Evolutionary conservation across 140 eudicot species (phyloP), one percentile per base, ranked within the genome.

Genomic region (Bidens hawaiensis): DNA sequence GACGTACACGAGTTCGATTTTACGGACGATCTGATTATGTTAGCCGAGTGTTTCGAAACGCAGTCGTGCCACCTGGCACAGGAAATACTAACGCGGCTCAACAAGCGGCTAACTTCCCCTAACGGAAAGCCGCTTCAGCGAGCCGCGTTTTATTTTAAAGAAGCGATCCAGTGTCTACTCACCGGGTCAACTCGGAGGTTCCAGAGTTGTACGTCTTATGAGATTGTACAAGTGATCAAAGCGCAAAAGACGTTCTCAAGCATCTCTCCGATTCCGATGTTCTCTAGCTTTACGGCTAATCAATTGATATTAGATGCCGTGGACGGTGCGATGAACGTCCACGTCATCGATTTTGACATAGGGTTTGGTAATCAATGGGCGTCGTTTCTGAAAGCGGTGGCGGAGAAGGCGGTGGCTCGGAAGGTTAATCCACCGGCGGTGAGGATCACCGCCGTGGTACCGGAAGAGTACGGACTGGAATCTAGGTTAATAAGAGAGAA

Each of bases 331-430:
- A 63, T 53, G 74, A 47, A 75, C 38, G 73, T 85, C 70, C 96
- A 88, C 76, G 70, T 84, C 69, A 65, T 88, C 79, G 96, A 88
- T 43, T 88, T 88, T 24, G 96, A 88, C 18, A 79, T 87, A 68
- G 93, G 96, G 0, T 55, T 87, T 10, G 96, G 96, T 11, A 83
- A 83, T 42, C 89, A 84, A 76, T 88, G 94, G 94, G 94, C 96
- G 22, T 88, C 96, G 33, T 83, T 88, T 64, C 63, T 88, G 82
- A 76, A 78, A 41, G 94, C 84, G 70, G 52, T 88, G 1, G 87
- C 85, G 47, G 95, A 83, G 28, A 77, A 75, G 64, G 78, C 84
- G 48, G 85, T 75, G 15, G 68, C 72, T n/a, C 69, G 78, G 4
- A 70, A 78, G 42, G 25, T 64, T 19, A 59, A 28, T 19, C 60